Evolutionary conservation across 805 yeast genomes (phyloP).

Genomic region (Saturnispora zaruensis): DNA sequence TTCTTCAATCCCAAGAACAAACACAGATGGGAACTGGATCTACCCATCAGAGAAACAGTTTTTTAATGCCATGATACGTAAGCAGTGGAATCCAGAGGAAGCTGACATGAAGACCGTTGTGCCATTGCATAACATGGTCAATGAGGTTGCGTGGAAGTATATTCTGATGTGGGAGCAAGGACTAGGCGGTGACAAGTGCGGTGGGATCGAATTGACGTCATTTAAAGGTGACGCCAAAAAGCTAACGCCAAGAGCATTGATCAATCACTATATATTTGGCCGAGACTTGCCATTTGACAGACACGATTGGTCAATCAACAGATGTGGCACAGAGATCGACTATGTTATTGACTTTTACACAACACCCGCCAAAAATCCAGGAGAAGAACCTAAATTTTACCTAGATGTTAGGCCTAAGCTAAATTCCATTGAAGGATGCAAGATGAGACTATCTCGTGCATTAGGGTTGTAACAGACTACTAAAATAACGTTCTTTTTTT

Average conservation of each 20-base stretch:
- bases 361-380: conserved; percentile 22
- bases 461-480: conserved; percentile 35
- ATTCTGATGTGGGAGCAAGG: conserved; percentile 74
- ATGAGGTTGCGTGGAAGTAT: conserved; percentile 86
- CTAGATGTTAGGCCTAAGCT: conserved; percentile 91
- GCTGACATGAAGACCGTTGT: conserved; percentile 83
- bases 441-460: conserved; percentile 56
- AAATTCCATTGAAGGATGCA: conserved; percentile 71
- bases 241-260: conserved; percentile 80
- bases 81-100: conserved; percentile 77
- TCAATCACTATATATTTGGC: conserved; percentile 52
- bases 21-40: conserved; percentile 66
- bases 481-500: not conserved
- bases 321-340: conserved; percentile 78
- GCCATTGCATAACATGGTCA: conserved; percentile 89
- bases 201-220: conserved; percentile 75
- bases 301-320: conserved; percentile 85
- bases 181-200: conserved; percentile 55
- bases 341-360: conserved; percentile 88
- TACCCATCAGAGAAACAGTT: conserved; percentile 95
- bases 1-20: conserved; percentile 78
- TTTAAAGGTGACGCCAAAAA: conserved; percentile 85
- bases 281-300: conserved; percentile 82
- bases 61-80: conserved; percentile 87
- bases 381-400: conserved; percentile 51